Evolutionary conservation across 306 rosid species (phyloP).

Genomic region (Acmispon strigosus): DNA sequence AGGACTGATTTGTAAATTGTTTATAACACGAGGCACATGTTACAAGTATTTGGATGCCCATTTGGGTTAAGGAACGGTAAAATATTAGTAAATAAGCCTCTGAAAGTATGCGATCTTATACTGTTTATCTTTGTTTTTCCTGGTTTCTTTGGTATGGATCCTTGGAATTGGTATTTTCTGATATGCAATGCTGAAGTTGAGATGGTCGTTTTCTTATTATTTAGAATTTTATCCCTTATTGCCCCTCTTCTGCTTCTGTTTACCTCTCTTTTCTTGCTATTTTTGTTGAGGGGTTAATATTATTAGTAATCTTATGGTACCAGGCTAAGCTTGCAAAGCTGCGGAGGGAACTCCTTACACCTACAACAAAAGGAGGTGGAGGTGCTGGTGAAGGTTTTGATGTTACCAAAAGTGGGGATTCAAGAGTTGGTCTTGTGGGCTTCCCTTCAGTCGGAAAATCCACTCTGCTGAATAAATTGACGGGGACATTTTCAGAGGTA

Average conservation of each 20-base stretch:
- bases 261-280: neutral
- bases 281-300: constrained; percentile 10
- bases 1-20: neutral
- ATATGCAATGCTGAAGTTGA: constrained; percentile 1
- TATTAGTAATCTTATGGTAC: constrained; percentile 12
- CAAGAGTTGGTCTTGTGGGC: constrained; percentile 98
- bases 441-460: constrained; percentile 99
- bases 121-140: neutral
- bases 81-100: neutral
- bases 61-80: constrained; percentile 8
- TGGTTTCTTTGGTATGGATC: constrained; percentile 5
- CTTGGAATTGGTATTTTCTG: neutral
- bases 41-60: neutral
- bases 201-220: neutral
- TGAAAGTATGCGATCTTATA: neutral
- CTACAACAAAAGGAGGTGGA: constrained; percentile 81
- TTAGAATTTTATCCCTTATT: neutral
- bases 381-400: constrained; percentile 99
- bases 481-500: constrained; percentile 99
- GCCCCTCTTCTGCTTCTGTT: neutral
- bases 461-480: constrained; percentile 82
- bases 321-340: constrained; percentile 98
- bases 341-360: constrained; percentile 86
- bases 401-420: constrained; percentile 98
- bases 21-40: neutral